Conservation (phyloP, 192 early-diverging fungal species). For the Entrophospora sp. region DNA sequence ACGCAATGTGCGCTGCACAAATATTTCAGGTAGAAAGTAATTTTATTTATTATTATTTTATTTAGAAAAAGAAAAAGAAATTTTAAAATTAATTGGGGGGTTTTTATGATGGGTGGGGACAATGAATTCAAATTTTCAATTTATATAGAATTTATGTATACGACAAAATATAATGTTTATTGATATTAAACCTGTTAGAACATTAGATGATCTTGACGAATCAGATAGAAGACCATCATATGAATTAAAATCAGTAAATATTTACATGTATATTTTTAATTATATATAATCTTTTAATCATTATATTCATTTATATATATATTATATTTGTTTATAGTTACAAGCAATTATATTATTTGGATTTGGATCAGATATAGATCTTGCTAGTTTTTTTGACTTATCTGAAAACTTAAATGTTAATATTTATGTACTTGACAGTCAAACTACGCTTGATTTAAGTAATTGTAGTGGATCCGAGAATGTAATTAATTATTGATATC, state of each 20-base stretch:
- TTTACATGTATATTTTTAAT: neutral
- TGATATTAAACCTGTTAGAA: neutral
- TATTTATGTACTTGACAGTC: slow-evolving; percentile 6
- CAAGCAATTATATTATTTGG: slow-evolving; percentile 10
- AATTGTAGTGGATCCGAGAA: too few species aligned
- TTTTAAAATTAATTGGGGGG: too few species aligned
- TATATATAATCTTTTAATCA: neutral
- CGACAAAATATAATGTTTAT: neutral
- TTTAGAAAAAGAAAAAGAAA: too few species aligned
- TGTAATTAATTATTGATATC: too few species aligned
- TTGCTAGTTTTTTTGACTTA: neutral
- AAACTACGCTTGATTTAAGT: neutral
- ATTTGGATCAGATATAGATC: slow-evolving; percentile 1
- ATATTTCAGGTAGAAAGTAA: neutral
- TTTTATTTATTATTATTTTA: too few species aligned
- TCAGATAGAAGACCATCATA: neutral
- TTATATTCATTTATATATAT: neutral
- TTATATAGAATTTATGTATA: slow-evolving; percentile 5
- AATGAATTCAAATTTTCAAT: neutral
- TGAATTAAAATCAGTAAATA: neutral
- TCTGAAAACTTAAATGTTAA: neutral
- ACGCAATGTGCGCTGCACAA: slow-evolving; percentile 5
- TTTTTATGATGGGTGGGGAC: neutral
- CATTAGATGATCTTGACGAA: neutral
- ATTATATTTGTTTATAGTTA: slow-evolving; percentile 1